Base-by-base conservation (phyloP, 495 filamentous ascomycete genomes). In the Neurospora sp. region DNA sequence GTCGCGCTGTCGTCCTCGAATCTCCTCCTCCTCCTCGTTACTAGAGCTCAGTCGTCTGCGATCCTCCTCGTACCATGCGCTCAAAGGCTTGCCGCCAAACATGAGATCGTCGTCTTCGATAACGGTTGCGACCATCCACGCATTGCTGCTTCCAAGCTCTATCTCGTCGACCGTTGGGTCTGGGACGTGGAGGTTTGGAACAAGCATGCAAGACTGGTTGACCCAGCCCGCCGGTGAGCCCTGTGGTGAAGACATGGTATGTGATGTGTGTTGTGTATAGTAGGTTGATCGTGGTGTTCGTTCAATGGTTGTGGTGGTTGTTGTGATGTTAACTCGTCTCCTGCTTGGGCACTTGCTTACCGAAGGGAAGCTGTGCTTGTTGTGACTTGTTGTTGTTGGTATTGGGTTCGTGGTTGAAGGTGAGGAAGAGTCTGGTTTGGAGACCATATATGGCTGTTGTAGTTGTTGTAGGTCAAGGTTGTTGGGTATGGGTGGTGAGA, bases 51-150 rank as follows among this genome's bases (percentile, higher is more conserved):
- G 70, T 70, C 80, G 75, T 62, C 80, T 80, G 12, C 84, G 77
- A 69, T 87, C 86, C 77, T 88, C 86, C 77, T 89, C 87, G 75
- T 88, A 87, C 82, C 86, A 86, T 11, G 84, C 76, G 78, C 86
- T 86, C 46, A 89, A 71, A 35, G 86, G 83, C 80, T 89, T 88
- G 59, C 87, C 87, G 48, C 86, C 85, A 71, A 88, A 89, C 82
- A 82, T 89, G 39, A 89, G 78, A 75, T 89, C 87, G 37, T 85
- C 84, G 75, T 89, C 87, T 38, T 89, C 86, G 77, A 89, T 89
- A 69, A 83, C 82, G 62, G 84, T 87, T 8, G 86, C 83, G 20
- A 84, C 77, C 81, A 84, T 82, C 87, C 87, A 89, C 16, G 83
- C 72, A 14, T 81, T 76, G 16, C 70, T 74, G 66, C 66, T 78